These are phyloP conservation scores for Kodamaea fungicola DNA, from an alignment of 1,139 yeast species.

Conservation along the genomic window DNA sequence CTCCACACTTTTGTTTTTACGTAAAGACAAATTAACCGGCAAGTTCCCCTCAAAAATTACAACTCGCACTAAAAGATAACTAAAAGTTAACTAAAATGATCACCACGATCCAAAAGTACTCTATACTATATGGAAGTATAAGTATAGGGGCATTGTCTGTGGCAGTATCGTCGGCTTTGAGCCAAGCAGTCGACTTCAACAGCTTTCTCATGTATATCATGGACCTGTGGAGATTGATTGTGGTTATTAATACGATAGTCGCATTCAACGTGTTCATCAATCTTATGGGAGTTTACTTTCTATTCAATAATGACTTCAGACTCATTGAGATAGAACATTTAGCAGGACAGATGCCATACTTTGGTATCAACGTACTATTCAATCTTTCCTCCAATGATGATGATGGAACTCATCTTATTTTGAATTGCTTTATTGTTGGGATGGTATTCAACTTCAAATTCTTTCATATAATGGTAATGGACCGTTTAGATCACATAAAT, in stretches of 20 bases:
- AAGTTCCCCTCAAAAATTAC: no score
- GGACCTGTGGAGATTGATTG: constrained; percentile 32
- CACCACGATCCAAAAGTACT: constrained; percentile 1
- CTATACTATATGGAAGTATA: constrained; percentile 17
- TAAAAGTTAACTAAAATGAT: neutral
- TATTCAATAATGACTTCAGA: constrained; percentile 71
- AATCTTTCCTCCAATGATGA: constrained; percentile 49
- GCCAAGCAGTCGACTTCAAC: constrained; percentile 24
- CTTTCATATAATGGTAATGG: constrained; percentile 70
- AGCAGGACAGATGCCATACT: constrained; percentile 49
- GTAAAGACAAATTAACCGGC: no score
- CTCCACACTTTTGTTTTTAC: no score
- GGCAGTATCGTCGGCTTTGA: constrained; percentile 26
- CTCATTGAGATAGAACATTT: constrained; percentile 66
- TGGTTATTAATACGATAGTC: constrained; percentile 29
- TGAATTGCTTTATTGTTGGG: constrained; percentile 42
- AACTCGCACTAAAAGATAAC: no score
- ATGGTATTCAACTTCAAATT: constrained; percentile 56
- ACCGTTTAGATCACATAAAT: constrained; percentile 56
- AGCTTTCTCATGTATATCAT: constrained; percentile 32
- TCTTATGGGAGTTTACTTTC: constrained; percentile 35
- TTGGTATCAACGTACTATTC: constrained; percentile 55
- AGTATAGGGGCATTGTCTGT: constrained; percentile 24
- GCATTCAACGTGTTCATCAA: constrained; percentile 36
- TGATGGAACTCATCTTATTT: constrained; percentile 46